phyloP scores from a whole-genome alignment of 768 basidiomycete species.

The Hypholoma fasciculare region DNA sequence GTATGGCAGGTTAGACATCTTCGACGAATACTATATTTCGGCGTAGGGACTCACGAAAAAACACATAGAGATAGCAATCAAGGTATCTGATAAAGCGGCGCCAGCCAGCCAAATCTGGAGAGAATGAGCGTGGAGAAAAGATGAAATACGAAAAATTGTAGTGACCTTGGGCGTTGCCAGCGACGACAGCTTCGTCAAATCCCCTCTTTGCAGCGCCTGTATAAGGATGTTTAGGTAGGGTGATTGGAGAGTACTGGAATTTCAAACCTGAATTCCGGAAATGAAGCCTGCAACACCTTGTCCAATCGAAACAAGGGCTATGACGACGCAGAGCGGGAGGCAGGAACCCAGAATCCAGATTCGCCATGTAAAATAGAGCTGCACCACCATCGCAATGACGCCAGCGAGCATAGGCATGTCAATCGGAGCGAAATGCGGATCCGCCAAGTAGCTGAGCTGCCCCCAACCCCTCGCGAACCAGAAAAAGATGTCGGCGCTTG shows the following conservation, averaged over 20 bases:
- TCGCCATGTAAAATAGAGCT: conserved; percentile 5
- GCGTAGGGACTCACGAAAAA: background rate
- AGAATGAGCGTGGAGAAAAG: background rate
- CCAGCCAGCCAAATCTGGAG: background rate
- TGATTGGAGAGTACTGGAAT: no score
- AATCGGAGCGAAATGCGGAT: background rate
- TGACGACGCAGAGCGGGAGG: background rate
- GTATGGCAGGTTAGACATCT: background rate
- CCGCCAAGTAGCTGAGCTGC: background rate
- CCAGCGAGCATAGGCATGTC: conserved; percentile 5
- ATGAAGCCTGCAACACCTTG: conserved; percentile 2
- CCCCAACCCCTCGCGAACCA: conserved; percentile 5
- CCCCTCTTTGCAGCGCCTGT: conserved; percentile 1
- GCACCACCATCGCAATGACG: conserved; percentile 1
- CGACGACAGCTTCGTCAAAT: background rate
- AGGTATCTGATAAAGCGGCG: background rate
- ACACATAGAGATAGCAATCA: conserved; percentile 1
- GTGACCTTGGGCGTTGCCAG: conserved; percentile 1
- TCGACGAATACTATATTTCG: no score
- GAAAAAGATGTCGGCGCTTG: conserved; percentile 2
- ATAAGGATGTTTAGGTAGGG: background rate
- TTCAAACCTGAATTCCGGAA: background rate
- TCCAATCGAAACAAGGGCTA: background rate
- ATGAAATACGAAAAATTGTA: background rate
- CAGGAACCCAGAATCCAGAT: conserved; percentile 1